Base-by-base conservation (phyloP, 140 eudicot genomes). In the Ambrosia hybrid region DNA sequence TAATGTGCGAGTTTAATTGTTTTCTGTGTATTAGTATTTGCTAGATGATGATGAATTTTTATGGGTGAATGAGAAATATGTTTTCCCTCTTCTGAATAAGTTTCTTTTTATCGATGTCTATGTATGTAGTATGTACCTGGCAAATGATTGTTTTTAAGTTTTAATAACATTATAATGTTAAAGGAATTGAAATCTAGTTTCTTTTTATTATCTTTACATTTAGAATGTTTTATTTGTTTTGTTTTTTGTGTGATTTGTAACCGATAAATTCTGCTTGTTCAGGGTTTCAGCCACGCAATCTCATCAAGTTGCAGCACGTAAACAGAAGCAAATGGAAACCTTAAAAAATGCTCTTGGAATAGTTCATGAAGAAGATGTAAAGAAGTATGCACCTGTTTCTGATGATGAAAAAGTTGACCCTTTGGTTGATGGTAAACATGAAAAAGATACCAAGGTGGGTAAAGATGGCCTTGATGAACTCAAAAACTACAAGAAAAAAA, bases 241-340 rank as follows among this genome's bases (percentile, higher is more conserved):
- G n/a, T 39, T 15, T 64, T 39, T 15, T 14, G 34, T 6, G 52
- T 64, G 69, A 39, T 64, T 39, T 64, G 69, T 64, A 64, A 64
- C 34, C 7, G 14, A 64, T 38, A 14, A 14, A 63, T 51, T 51
- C 46, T 56, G 46, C 58, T 3, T 73, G 36, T 62, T 56, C 85
- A 94, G 99, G 84, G 77, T 76, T 68, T 95, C 99, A 63, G 90
- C 91, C 39, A 95, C 99, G 12, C 97, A 91, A 78, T 88, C 96
- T 34, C 99, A 95, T 61, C 99, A 95, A 76, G 80, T 95, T 59
- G 96, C 99, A 60, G 99, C 99, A 12, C 78, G 89, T 65, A 95
- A 95, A 84, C 92, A 95, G 81, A 91, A 78, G 83, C 96, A 95
- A 74, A 86, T 95, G 99, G 97, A 91, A 79, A 82, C 74, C 30